Evolutionary conservation across 176 grass and related monocot genomes (phyloP).

Genomic region (Carex pumila): DNA sequence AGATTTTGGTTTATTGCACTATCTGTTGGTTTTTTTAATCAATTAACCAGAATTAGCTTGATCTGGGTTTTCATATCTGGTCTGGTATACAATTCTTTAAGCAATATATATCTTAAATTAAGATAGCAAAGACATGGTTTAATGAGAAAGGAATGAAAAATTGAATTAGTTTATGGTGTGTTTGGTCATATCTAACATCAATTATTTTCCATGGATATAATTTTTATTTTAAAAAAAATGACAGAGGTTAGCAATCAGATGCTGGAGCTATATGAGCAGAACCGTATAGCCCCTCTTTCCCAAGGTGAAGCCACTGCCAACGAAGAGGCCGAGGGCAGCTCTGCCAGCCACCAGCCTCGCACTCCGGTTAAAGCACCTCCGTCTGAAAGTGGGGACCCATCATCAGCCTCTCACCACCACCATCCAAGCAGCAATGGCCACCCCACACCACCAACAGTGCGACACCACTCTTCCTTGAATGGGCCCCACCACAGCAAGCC

Average conservation of each 20-base stretch:
- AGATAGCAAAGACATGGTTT: not conserved
- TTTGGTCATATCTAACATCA: not conserved
- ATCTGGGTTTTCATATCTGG: not conserved
- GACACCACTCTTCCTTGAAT: not conserved
- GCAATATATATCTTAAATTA: not conserved
- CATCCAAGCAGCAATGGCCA: constrained; percentile 9
- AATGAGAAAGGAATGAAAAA: not conserved
- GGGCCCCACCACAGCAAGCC: not conserved
- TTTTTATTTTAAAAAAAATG: not conserved
- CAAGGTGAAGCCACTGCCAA: constrained; percentile 31
- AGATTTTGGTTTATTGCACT: not conserved
- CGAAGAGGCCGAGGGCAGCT: constrained; percentile 49
- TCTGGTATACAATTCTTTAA: not conserved
- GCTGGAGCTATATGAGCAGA: constrained; percentile 80
- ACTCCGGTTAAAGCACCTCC: constrained; percentile 37
- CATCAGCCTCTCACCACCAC: constrained; percentile 23
- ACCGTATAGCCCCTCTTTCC: constrained; percentile 32
- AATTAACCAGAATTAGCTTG: not conserved
- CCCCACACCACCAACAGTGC: not conserved
- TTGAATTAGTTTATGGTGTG: not conserved
- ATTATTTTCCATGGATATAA: not conserved
- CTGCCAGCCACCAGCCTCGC: constrained; percentile 24
- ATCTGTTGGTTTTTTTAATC: not conserved
- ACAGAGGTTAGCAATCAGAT: constrained; percentile 99
- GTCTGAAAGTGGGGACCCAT: constrained; percentile 17